phyloP scores from a whole-genome alignment of 306 rosid species.

The Vigna hirtella region DNA sequence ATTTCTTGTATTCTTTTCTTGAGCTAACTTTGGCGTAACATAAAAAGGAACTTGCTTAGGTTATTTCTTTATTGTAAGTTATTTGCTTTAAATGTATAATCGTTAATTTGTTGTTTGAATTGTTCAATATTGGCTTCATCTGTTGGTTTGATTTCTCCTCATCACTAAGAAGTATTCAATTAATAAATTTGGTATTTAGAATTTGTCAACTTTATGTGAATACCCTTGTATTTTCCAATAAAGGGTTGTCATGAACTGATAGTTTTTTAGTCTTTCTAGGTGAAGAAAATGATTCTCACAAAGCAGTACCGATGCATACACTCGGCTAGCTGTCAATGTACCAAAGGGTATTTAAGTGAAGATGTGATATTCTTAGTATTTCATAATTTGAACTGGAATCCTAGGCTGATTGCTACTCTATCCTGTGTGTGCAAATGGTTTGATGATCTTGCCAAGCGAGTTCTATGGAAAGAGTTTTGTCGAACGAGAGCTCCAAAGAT shows the following conservation, averaged over 20 bases:
- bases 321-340: conserved; percentile 89
- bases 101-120: background rate
- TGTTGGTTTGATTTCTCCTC: conserved; percentile 5
- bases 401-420: conserved; percentile 80
- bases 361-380: conserved; percentile 83
- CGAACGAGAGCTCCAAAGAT: conserved; percentile 86
- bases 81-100: background rate
- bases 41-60: background rate
- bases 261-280: conserved; percentile 45
- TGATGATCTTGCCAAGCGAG: conserved; percentile 95
- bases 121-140: background rate
- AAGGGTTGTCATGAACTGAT: conserved; percentile 34
- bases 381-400: conserved; percentile 81
- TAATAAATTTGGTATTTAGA: conserved; percentile 1
- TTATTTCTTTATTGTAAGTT: background rate
- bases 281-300: conserved; percentile 71
- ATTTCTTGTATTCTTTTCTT: background rate
- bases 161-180: background rate
- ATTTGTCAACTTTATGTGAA: conserved; percentile 9
- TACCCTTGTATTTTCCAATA: background rate
- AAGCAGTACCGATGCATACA: conserved; percentile 96
- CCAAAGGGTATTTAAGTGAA: conserved; percentile 90
- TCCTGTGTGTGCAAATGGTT: conserved; percentile 97
- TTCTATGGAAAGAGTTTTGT: conserved; percentile 96
- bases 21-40: conserved; percentile 11